Conservation (phyloP, 2,329 filamentous ascomycete species). For the Calonectria crousiana region DNA sequence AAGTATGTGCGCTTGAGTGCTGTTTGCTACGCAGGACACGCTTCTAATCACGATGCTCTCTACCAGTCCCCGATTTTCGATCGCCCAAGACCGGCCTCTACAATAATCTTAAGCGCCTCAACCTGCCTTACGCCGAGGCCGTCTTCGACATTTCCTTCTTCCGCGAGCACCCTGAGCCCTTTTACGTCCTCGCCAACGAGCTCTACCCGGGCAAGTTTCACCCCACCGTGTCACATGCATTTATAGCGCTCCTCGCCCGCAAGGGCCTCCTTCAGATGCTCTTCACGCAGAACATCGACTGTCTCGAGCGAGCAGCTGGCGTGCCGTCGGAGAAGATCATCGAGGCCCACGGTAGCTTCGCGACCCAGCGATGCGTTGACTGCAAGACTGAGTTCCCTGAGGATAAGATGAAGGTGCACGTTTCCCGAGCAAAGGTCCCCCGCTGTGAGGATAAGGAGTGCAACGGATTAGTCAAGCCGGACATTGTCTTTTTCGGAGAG, state of each 20-base stretch:
- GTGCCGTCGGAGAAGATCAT: constrained; percentile 85
- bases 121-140: constrained; percentile 90
- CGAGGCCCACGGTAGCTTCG: constrained; percentile 96
- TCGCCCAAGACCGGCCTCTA: constrained; percentile 95
- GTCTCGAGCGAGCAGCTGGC: constrained; percentile 88
- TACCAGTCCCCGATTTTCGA: constrained; percentile 88
- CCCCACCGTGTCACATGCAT: constrained; percentile 91
- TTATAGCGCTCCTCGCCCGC: constrained; percentile 83
- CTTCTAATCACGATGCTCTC: background rate
- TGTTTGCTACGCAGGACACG: background rate
- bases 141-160: constrained; percentile 97
- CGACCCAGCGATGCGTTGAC: constrained; percentile 90
- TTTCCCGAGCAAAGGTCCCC: constrained; percentile 77
- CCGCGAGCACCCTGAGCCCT: constrained; percentile 83
- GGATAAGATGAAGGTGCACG: constrained; percentile 77
- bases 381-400: constrained; percentile 81
- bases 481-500: constrained; percentile 96
- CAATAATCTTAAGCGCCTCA: constrained; percentile 86
- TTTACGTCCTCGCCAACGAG: constrained; percentile 92
- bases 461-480: constrained; percentile 87
- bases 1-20: constrained; percentile 53
- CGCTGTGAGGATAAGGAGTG: constrained; percentile 73
- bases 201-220: constrained; percentile 91
- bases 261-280: constrained; percentile 85
- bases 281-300: constrained; percentile 99